These are phyloP conservation scores for Aspergillus sp. DNA, from an alignment of 2,329 filamentous ascomycete genomes.

Conservation along the genomic window DNA sequence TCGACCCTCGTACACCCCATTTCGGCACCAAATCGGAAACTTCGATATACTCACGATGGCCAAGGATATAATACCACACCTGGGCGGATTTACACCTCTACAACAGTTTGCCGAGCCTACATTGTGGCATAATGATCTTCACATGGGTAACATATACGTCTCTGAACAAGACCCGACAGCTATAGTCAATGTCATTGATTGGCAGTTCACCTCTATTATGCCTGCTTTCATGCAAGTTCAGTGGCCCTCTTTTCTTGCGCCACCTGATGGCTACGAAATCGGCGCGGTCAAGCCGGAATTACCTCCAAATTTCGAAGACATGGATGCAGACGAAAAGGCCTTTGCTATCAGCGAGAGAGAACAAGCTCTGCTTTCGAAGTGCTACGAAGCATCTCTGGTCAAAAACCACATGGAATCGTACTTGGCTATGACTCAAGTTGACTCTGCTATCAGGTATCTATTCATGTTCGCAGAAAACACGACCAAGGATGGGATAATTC, in stretches of 20 bases:
- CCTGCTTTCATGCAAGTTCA: slow-evolving; percentile 23
- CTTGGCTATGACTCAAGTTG: slow-evolving; percentile 16
- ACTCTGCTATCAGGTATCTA: slow-evolving; percentile 7
- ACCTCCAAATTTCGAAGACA: slow-evolving; percentile 21
- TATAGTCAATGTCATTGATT: slow-evolving; percentile 24
- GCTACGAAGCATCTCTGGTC: slow-evolving; percentile 25
- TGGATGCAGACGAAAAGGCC: slow-evolving; percentile 22
- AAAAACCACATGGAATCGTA: slow-evolving; percentile 18
- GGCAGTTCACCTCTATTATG: slow-evolving; percentile 24
- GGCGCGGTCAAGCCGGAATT: slow-evolving; percentile 22
- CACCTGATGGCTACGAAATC: slow-evolving; percentile 21
- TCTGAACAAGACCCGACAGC: slow-evolving; percentile 20
- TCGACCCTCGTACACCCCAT: slow-evolving; percentile 13
- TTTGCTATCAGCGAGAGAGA: slow-evolving; percentile 21
- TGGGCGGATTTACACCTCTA: slow-evolving; percentile 5
- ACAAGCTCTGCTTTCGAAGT: slow-evolving; percentile 21
- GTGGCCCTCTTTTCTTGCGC: slow-evolving; percentile 18
- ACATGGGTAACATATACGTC: slow-evolving; percentile 28
- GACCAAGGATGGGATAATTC: slow-evolving; percentile 18
- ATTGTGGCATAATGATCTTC: slow-evolving; percentile 24
- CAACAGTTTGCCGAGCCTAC: slow-evolving; percentile 13
- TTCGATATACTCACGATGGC: slow-evolving; percentile 5
- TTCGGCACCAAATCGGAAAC: slow-evolving; percentile 16
- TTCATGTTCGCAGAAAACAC: slow-evolving; percentile 14
- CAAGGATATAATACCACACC: slow-evolving; percentile 8